phyloP scores from a whole-genome alignment of 1,284 basidiomycete species.

The Inonotus obliquus region DNA sequence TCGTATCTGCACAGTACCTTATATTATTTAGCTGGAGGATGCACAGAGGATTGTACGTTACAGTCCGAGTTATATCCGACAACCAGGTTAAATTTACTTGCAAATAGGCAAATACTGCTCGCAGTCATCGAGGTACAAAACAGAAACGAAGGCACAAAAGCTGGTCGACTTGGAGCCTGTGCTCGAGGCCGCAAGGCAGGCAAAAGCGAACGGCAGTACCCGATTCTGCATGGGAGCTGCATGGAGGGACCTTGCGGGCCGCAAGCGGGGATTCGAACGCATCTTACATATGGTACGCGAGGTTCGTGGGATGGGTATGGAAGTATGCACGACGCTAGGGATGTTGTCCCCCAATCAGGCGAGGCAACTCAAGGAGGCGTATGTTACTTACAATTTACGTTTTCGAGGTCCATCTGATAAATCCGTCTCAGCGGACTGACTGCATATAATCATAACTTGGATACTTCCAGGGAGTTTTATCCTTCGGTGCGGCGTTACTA shows the following conservation, averaged over 20 bases:
- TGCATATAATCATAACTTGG: slow-evolving; percentile 98
- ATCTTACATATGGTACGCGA: slow-evolving; percentile 92
- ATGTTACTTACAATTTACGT: slow-evolving; percentile 27
- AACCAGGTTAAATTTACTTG: neutral
- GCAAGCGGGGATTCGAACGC: slow-evolving; percentile 91
- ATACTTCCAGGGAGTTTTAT: slow-evolving; percentile 97
- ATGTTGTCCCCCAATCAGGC: slow-evolving; percentile 96
- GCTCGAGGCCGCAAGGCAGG: slow-evolving; percentile 83
- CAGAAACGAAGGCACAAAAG: slow-evolving; percentile 83
- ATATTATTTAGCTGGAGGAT: slow-evolving; percentile 73
- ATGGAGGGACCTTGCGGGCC: slow-evolving; percentile 94
- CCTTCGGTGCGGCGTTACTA: slow-evolving; percentile 55
- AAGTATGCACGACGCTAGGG: slow-evolving; percentile 97
- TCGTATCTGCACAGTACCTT: neutral
- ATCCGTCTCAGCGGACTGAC: slow-evolving; percentile 70
- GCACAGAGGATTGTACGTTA: slow-evolving; percentile 87
- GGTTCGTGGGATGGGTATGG: slow-evolving; percentile 89
- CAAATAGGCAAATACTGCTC: slow-evolving; percentile 96
- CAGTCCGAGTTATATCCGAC: neutral
- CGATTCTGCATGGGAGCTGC: slow-evolving; percentile 99
- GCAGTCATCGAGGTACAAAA: slow-evolving; percentile 90
- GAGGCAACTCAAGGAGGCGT: slow-evolving; percentile 90
- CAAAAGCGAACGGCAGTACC: slow-evolving; percentile 95
- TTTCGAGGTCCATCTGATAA: slow-evolving; percentile 2
- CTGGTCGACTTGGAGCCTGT: slow-evolving; percentile 93